Conservation (phyloP, 2,329 filamentous ascomycete genomes). For the Lachnum nothofagi region DNA sequence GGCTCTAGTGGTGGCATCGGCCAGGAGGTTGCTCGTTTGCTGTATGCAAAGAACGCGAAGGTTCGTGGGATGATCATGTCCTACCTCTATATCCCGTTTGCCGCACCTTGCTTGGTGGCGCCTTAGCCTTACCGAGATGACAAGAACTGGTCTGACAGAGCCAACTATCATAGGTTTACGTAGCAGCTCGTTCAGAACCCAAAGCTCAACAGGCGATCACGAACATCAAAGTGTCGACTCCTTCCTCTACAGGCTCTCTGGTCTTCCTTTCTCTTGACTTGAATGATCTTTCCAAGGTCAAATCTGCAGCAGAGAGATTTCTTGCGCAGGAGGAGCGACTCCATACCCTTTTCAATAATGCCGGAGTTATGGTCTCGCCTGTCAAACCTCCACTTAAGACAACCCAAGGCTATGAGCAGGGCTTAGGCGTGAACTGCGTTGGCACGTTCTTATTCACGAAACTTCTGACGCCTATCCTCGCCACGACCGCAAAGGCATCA, state of each 20-base stretch:
- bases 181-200: constrained; percentile 36
- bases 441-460: constrained; percentile 35
- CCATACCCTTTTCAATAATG: constrained; percentile 37
- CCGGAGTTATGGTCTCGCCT: constrained; percentile 37
- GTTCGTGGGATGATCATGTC: too few species aligned
- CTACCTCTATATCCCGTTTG: too few species aligned
- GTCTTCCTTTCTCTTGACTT: constrained; percentile 36
- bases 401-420: constrained; percentile 32
- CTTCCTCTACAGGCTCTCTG: constrained; percentile 31
- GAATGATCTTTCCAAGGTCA: constrained; percentile 35
- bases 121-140: too few species aligned
- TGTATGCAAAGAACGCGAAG: constrained; percentile 37
- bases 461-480: constrained; percentile 31
- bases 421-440: constrained; percentile 33
- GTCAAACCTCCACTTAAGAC: constrained; percentile 29
- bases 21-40: constrained; percentile 34
- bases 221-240: constrained; percentile 30
- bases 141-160: too few species aligned
- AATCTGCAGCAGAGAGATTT: constrained; percentile 33
- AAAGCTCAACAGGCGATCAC: constrained; percentile 37
- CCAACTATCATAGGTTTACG: too few species aligned
- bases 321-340: constrained; percentile 32
- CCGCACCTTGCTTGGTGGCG: too few species aligned
- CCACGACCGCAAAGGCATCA: constrained; percentile 23
- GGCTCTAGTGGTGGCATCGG: constrained; percentile 35